Conservation (phyloP, 768 basidiomycete genomes). For the Panaeolus papilionaceus region DNA sequence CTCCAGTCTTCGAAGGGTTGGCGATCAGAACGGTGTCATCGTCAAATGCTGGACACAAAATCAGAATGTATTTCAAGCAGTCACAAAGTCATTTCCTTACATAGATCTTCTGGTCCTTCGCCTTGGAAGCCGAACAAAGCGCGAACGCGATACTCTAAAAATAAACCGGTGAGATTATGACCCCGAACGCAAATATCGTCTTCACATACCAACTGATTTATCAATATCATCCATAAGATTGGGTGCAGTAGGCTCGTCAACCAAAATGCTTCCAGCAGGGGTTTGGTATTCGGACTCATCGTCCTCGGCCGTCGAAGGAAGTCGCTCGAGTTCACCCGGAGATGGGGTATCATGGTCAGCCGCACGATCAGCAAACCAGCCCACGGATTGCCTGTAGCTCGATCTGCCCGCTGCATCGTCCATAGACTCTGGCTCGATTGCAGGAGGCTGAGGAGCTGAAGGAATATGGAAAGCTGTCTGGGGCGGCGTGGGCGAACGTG, state of each 20-base stretch:
- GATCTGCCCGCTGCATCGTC: constrained; percentile 33
- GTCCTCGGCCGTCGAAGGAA: constrained; percentile 65
- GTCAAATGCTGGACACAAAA: constrained; percentile 63
- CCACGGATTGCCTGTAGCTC: constrained; percentile 78
- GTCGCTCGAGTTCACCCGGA: constrained; percentile 37
- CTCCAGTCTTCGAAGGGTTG: constrained; percentile 83
- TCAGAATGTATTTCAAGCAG: constrained; percentile 16
- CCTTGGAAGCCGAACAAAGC: constrained; percentile 87
- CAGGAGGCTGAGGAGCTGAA: constrained; percentile 16
- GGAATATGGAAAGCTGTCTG: constrained; percentile 1
- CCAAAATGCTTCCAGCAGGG: constrained; percentile 49
- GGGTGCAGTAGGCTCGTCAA: constrained; percentile 52
- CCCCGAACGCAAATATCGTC: neutral
- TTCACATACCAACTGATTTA: constrained; percentile 57
- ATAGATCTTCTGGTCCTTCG: constrained; percentile 87
- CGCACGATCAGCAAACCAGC: constrained; percentile 91
- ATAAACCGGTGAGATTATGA: constrained; percentile 11
- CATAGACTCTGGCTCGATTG: constrained; percentile 39
- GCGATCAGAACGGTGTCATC: constrained; percentile 81
- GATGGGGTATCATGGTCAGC: constrained; percentile 59
- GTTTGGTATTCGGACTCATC: constrained; percentile 56
- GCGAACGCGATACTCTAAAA: constrained; percentile 73
- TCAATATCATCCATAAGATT: constrained; percentile 80
- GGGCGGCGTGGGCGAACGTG: constrained; percentile 27
- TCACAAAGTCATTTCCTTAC: constrained; percentile 49